These are phyloP conservation scores for Dissoconium aciculare DNA, from an alignment of 2,329 filamentous ascomycete genomes.

Conservation along the genomic window DNA sequence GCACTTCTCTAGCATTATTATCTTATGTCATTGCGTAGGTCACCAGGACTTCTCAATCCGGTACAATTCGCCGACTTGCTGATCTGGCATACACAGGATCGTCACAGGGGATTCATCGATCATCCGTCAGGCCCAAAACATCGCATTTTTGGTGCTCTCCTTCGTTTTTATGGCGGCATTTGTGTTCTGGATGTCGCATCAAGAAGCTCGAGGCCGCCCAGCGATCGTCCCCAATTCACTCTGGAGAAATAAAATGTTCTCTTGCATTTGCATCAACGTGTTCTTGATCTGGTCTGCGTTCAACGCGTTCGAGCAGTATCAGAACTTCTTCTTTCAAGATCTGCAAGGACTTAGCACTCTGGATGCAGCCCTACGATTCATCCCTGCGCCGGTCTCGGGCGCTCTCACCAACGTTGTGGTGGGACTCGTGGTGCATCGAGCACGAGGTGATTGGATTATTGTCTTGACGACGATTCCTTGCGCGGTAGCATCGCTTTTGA, in stretches of 20 bases:
- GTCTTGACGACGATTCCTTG: slow-evolving; percentile 24
- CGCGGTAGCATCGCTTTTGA: slow-evolving; percentile 28
- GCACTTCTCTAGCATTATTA: neutral
- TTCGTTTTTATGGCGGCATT: slow-evolving; percentile 35
- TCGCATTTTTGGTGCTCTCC: slow-evolving; percentile 31
- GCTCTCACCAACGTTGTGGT: slow-evolving; percentile 31
- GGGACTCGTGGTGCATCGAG: slow-evolving; percentile 32
- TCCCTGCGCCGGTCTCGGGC: slow-evolving; percentile 23
- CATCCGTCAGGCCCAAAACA: slow-evolving; percentile 13
- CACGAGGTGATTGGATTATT: slow-evolving; percentile 31
- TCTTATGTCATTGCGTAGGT: neutral
- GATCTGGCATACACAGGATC: neutral
- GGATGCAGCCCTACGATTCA: slow-evolving; percentile 20
- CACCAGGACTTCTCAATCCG: neutral
- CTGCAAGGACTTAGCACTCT: neutral
- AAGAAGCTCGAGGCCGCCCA: slow-evolving; percentile 32
- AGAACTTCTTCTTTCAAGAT: slow-evolving; percentile 1
- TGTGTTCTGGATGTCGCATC: slow-evolving; percentile 39
- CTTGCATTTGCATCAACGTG: slow-evolving; percentile 36
- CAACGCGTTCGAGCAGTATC: slow-evolving; percentile 22
- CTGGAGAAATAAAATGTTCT: slow-evolving; percentile 44
- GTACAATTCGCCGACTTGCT: neutral
- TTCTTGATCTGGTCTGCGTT: slow-evolving; percentile 29
- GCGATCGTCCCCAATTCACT: slow-evolving; percentile 49
- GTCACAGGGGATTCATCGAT: slow-evolving; percentile 13